Evolutionary conservation across 2,329 filamentous ascomycete genomes (phyloP).

Genomic region (Venturia oleaginea): DNA sequence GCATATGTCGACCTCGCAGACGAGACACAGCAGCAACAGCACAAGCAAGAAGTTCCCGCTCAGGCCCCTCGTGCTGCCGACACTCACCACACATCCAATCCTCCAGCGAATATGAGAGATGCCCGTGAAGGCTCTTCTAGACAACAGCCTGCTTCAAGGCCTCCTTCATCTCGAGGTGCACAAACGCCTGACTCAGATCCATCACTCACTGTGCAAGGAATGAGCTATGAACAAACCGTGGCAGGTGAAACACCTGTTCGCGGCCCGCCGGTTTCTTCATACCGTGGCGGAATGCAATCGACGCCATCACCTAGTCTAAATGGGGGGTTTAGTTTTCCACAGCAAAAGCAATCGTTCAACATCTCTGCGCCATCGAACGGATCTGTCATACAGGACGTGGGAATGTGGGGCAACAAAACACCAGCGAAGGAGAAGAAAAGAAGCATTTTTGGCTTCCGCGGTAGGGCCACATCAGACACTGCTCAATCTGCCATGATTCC

Average conservation of each 20-base stretch:
- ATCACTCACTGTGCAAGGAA: slow-evolving; percentile 8
- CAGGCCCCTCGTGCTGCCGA: slow-evolving; percentile 28
- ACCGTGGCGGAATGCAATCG: slow-evolving; percentile 18
- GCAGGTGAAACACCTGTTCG: slow-evolving; percentile 48
- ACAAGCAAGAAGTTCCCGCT: background rate
- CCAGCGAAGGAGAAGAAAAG: slow-evolving; percentile 77
- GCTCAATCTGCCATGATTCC: slow-evolving; percentile 27
- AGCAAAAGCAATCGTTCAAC: slow-evolving; percentile 17
- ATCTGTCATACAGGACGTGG: slow-evolving; percentile 70
- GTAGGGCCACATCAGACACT: slow-evolving; percentile 62
- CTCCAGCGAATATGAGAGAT: slow-evolving; percentile 10
- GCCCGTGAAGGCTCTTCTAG: background rate
- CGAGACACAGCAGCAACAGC: slow-evolving; percentile 23
- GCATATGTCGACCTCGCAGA: slow-evolving; percentile 77
- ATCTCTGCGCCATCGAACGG: slow-evolving; percentile 85
- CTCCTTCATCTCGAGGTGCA: slow-evolving; percentile 1
- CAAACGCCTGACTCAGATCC: background rate
- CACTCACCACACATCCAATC: slow-evolving; percentile 27
- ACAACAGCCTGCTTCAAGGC: background rate
- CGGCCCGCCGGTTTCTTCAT: slow-evolving; percentile 27
- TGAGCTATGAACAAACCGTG: slow-evolving; percentile 47
- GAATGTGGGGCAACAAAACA: slow-evolving; percentile 75
- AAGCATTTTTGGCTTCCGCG: slow-evolving; percentile 51
- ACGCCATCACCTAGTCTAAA: slow-evolving; percentile 9
- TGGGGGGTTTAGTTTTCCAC: slow-evolving; percentile 21